Conservation (phyloP, 2,329 filamentous ascomycete species). For the Pestalotiopsis sp. region DNA sequence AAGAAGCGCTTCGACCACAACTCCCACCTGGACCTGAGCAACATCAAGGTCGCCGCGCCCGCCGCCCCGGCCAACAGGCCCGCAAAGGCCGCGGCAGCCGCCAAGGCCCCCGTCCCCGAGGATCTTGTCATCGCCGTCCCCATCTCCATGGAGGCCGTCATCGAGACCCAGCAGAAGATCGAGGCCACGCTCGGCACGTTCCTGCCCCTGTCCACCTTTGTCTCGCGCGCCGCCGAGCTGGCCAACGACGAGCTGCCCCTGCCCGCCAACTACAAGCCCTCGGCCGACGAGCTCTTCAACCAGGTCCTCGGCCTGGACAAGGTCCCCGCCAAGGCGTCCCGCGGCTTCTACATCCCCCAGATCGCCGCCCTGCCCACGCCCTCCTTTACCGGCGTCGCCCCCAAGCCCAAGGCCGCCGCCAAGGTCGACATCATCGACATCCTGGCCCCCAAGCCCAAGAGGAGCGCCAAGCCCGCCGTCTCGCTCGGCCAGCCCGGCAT, state of each 20-base stretch:
- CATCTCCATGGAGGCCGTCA: conserved; percentile 77
- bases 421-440: conserved; percentile 83
- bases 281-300: conserved; percentile 84
- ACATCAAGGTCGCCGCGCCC: conserved; percentile 77
- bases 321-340: background rate
- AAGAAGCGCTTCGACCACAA: conserved; percentile 75
- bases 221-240: conserved; percentile 80
- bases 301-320: conserved; percentile 74
- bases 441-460: conserved; percentile 52
- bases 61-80: conserved; percentile 39
- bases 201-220: conserved; percentile 83
- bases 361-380: conserved; percentile 61
- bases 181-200: conserved; percentile 76
- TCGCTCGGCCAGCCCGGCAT: conserved; percentile 43
- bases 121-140: conserved; percentile 68
- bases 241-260: conserved; percentile 86
- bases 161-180: conserved; percentile 80
- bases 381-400: conserved; percentile 33
- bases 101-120: conserved; percentile 44
- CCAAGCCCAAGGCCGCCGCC: conserved; percentile 39
- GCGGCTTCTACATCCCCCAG: conserved; percentile 64
- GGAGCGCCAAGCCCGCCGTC: conserved; percentile 29
- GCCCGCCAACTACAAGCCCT: conserved; percentile 64
- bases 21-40: conserved; percentile 86
- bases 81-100: conserved; percentile 34